These are phyloP conservation scores for Calonectria crousiana DNA, from an alignment of 2,329 filamentous ascomycete species.

Conservation along the genomic window DNA sequence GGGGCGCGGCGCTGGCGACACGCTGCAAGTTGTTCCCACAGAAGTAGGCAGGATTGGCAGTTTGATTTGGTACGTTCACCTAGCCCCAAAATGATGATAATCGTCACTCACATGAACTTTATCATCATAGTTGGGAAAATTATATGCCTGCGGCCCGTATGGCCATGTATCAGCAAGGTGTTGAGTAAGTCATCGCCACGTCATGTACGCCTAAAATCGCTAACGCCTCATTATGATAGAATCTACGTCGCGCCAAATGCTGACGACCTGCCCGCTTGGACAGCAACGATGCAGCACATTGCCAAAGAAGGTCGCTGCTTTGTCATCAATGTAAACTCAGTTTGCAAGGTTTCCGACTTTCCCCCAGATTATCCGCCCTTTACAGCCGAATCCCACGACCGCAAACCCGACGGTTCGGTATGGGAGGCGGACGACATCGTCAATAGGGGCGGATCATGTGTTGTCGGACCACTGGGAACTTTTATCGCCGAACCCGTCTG, in stretches of 20 bases:
- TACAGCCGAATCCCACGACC: not conserved
- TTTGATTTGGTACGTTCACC: not conserved
- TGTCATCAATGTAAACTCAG: not conserved
- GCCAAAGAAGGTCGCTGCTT: slow-evolving; percentile 5
- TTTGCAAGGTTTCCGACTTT: not conserved
- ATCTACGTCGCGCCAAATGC: slow-evolving; percentile 3
- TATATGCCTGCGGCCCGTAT: slow-evolving; percentile 1
- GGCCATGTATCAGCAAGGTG: slow-evolving; percentile 4
- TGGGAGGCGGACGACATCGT: slow-evolving; percentile 2
- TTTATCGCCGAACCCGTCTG: slow-evolving; percentile 1
- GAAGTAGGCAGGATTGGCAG: not conserved
- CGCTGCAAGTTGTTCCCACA: not conserved
- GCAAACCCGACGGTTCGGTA: not conserved
- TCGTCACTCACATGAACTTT: not conserved
- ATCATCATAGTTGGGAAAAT: not conserved
- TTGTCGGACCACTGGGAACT: not conserved
- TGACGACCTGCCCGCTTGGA: not conserved
- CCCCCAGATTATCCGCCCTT: not conserved
- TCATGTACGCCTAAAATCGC: too few species aligned
- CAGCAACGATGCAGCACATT: slow-evolving; percentile 5
- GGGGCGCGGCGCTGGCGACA: not conserved
- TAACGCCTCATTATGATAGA: not conserved
- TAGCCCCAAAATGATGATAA: too few species aligned
- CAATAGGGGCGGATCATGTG: not conserved
- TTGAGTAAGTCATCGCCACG: not conserved